Conservation (phyloP, 805 yeast genomes). For the Saccharomycopsis capsularis region DNA sequence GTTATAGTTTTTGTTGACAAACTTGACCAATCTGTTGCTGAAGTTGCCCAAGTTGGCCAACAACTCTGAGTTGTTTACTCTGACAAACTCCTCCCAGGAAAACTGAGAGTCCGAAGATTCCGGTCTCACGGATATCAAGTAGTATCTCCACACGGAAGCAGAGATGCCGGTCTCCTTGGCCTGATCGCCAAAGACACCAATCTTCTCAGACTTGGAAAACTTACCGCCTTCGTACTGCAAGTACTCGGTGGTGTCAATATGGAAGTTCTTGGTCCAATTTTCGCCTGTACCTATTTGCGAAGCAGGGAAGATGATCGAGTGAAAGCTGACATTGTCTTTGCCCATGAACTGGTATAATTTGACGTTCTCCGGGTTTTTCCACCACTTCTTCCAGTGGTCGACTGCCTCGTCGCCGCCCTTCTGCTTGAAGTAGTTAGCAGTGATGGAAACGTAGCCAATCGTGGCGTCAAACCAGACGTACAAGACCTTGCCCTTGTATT, state of each 20-base stretch:
- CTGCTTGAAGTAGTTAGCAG: slow-evolving; percentile 76
- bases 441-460: slow-evolving; percentile 92
- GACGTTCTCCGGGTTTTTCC: slow-evolving; percentile 85
- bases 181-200: slow-evolving; percentile 97
- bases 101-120: slow-evolving; percentile 94
- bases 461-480: slow-evolving; percentile 99
- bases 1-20: slow-evolving; percentile 81
- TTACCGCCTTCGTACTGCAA: slow-evolving; percentile 97
- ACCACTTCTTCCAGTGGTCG: slow-evolving; percentile 77
- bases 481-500: slow-evolving; percentile 79
- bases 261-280: slow-evolving; percentile 85
- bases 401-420: slow-evolving; percentile 11
- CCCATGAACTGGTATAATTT: slow-evolving; percentile 97
- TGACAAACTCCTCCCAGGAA: slow-evolving; percentile 94
- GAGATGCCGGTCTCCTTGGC: slow-evolving; percentile 90
- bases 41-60: slow-evolving; percentile 97
- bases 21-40: slow-evolving; percentile 89
- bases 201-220: slow-evolving; percentile 94
- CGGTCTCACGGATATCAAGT: slow-evolving; percentile 86
- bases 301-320: slow-evolving; percentile 96
- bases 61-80: slow-evolving; percentile 88
- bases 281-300: slow-evolving; percentile 84
- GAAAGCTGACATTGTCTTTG: slow-evolving; percentile 98
- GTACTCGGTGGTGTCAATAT: slow-evolving; percentile 91
- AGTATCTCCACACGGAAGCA: slow-evolving; percentile 96